Percentiles rank a stretch among this genome's conserved stretches.
These are phyloP conservation scores for Pythium phragmiticola DNA, from an alignment of 352 stramenopile genomes.

Conservation along the genomic window DNA sequence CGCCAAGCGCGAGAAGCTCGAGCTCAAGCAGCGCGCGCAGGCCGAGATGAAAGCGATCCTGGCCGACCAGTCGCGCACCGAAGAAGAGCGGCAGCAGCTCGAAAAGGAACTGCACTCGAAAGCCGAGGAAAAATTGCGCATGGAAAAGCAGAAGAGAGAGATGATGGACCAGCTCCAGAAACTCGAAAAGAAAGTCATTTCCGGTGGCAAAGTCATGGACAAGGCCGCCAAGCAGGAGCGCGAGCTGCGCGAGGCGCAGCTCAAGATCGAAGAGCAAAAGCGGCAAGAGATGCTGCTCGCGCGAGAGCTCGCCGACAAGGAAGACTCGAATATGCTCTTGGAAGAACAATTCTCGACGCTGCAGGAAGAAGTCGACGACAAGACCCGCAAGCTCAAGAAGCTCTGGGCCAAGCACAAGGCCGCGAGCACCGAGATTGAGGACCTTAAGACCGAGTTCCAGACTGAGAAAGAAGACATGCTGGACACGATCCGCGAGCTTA, in stretches of 20 bases:
- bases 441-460: constrained; percentile 93
- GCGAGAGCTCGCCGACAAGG: constrained; percentile 91
- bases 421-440: constrained; percentile 87
- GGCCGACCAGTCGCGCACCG: constrained; percentile 82
- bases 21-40: constrained; percentile 69
- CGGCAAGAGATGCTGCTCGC: constrained; percentile 81
- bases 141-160: constrained; percentile 86
- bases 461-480: constrained; percentile 94
- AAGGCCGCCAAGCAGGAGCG: constrained; percentile 94
- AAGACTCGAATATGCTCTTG: constrained; percentile 91
- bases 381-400: constrained; percentile 96
- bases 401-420: constrained; percentile 93
- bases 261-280: constrained; percentile 86
- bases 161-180: constrained; percentile 89
- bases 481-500: constrained; percentile 93
- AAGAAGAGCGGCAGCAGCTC: constrained; percentile 87
- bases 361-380: constrained; percentile 92
- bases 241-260: constrained; percentile 87
- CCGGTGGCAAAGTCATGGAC: constrained; percentile 93
- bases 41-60: constrained; percentile 83
- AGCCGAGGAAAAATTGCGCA: constrained; percentile 72
- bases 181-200: constrained; percentile 81
- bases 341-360: constrained; percentile 91
- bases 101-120: constrained; percentile 86
- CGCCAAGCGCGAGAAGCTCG: constrained; percentile 66